Percentiles rank a stretch among this genome's conserved stretches.
phyloP scores from a whole-genome alignment of 2,329 filamentous ascomycete species.

The Zymoseptoria crescenta region DNA sequence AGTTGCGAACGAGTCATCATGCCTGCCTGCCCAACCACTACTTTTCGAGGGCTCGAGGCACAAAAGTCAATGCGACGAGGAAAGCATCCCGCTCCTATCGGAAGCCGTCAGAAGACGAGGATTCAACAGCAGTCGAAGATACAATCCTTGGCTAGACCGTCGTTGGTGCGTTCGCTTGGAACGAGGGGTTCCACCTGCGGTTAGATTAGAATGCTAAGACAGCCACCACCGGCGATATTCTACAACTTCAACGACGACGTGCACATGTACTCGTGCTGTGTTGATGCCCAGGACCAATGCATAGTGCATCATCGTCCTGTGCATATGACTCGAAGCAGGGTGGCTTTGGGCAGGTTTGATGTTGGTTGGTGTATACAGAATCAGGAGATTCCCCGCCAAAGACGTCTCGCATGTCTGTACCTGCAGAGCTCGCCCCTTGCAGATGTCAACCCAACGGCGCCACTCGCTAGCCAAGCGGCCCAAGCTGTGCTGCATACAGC shows the following conservation, averaged over 20 bases:
- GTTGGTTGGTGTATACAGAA: neutral
- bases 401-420: neutral
- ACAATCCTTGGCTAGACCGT: neutral
- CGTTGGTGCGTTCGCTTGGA: neutral
- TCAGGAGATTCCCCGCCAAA: neutral
- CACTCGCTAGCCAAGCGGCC: neutral
- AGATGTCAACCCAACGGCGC: neutral
- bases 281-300: too few relatives aligned
- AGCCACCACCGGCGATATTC: too few relatives aligned
- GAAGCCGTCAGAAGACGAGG: neutral
- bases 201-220: neutral
- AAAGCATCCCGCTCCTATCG: neutral
- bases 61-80: too few relatives aligned
- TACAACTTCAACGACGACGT: too few relatives aligned
- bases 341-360: neutral
- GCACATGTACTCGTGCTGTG: too few relatives aligned
- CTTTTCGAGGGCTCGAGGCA: too few relatives aligned
- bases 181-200: neutral
- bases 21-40: neutral
- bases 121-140: neutral
- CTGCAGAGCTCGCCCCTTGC: neutral
- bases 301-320: neutral
- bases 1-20: too few relatives aligned
- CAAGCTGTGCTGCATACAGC: neutral
- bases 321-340: neutral